Conservation (phyloP, 2,329 filamentous ascomycete genomes). For the Penicillium thymicola region DNA sequence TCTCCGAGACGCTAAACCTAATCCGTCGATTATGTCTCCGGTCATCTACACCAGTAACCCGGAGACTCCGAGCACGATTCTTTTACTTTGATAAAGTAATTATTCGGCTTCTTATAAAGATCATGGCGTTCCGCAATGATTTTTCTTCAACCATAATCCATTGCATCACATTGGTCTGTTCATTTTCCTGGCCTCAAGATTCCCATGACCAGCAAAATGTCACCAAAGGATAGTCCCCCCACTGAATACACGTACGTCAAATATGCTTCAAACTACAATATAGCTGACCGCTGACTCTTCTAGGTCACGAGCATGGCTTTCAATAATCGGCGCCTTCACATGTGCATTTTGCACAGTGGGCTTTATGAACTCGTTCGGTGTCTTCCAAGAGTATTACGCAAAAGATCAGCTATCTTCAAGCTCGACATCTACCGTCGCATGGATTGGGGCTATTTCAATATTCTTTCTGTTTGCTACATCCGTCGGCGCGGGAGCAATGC, state of each 20-base stretch:
- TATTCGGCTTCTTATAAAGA: not conserved
- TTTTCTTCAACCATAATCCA: not conserved
- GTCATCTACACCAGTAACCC: not conserved
- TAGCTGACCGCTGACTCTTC: not conserved
- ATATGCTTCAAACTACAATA: not conserved
- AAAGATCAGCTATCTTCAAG: slow-evolving; percentile 23
- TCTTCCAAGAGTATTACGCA: slow-evolving; percentile 36
- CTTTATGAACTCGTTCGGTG: slow-evolving; percentile 38
- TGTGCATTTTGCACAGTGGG: slow-evolving; percentile 38
- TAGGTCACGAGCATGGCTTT: slow-evolving; percentile 28
- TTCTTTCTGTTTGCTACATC: slow-evolving; percentile 34
- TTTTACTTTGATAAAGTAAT: not conserved
- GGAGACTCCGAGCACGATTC: slow-evolving; percentile 9
- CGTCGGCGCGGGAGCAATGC: slow-evolving; percentile 26
- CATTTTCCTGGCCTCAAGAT: too few relatives aligned
- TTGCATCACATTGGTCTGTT: not conserved
- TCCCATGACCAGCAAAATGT: not conserved
- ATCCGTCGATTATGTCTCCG: not conserved
- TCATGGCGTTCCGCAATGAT: not conserved
- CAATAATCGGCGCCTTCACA: slow-evolving; percentile 30
- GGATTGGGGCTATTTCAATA: slow-evolving; percentile 33
- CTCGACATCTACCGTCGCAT: slow-evolving; percentile 32
- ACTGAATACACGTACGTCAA: slow-evolving; percentile 26
- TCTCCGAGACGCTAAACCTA: slow-evolving; percentile 13
- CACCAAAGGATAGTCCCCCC: not conserved